Evolutionary conservation across 106 monocot species (phyloP), one percentile per base, ranked within the genome.

Genomic region (Dendrobium huoshanense): DNA sequence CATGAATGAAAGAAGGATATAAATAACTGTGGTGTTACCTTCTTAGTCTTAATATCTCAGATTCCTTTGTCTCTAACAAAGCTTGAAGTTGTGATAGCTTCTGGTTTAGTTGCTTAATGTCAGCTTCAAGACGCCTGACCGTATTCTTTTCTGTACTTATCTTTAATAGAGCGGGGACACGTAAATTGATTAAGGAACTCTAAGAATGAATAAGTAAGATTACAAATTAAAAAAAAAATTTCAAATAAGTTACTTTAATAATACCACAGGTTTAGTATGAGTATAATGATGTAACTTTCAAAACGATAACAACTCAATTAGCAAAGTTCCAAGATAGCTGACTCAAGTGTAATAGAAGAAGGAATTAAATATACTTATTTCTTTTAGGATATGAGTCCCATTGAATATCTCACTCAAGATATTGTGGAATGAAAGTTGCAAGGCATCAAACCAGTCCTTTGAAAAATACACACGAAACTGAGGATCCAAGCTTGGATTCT

Each of bases 381-480:
- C 4, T 37, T 37, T 37, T 37, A 91, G 98, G 98, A 99, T 99
- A 99, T 95, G 92, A 90, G 79, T 88, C 64, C 88, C 92, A 85
- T 90, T 95, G 86, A 99, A 99, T 59, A 93, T 86, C 85, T 92
- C 98, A 7, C 93, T 93, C 42, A 99, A 88, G 80, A 99, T 93
- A 79, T 99, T 99, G 72, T 87, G 79, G 65, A 99, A 85, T 27
- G 95, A 99, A 77, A 89, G 87, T 79, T 81, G 81, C 82, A 99
- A 85, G 27, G 93, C 89, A 81, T 99, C 92, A 75, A 83, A 83
- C 98, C 98, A 99, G 67, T 95, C 95, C 83, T 87, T 99, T 48
- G 98, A 99, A 81, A 99, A 99, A 81, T 95, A 99, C 29, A 95
- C 88, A 77, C 88, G 89, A 74, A 95, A 99, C 67, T 99, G 89